Evolutionary conservation across 2,329 filamentous ascomycete species (phyloP).

Genomic region (Akanthomyces lecanii): DNA sequence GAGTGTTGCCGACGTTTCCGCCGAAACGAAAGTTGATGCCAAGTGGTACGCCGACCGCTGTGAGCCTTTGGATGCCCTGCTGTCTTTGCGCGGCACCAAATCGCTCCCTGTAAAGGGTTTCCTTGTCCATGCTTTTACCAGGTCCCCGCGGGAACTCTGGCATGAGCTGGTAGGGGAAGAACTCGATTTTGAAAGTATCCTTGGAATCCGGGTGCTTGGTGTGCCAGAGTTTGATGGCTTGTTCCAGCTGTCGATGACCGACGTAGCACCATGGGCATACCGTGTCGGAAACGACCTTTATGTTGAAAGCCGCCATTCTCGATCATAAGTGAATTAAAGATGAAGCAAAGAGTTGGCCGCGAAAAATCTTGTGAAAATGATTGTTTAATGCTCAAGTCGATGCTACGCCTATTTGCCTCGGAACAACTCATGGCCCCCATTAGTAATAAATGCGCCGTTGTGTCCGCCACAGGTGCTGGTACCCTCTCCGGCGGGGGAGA

Average conservation of each 20-base stretch:
- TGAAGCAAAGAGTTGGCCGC: not conserved
- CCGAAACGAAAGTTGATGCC: constrained; percentile 48
- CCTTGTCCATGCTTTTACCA: constrained; percentile 33
- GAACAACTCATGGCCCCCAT: not conserved
- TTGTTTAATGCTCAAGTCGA: not conserved
- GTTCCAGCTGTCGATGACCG: constrained; percentile 42
- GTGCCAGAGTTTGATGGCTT: constrained; percentile 41
- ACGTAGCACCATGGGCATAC: constrained; percentile 51
- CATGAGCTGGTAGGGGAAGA: constrained; percentile 43
- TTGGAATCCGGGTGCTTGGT: constrained; percentile 36
- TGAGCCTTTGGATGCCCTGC: constrained; percentile 29
- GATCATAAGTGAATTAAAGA: not conserved
- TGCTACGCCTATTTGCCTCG: not conserved
- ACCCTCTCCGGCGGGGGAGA: not conserved
- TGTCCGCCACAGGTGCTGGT: not conserved
- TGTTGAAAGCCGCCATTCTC: constrained; percentile 54
- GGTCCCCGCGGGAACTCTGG: constrained; percentile 32
- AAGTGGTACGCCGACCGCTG: constrained; percentile 28
- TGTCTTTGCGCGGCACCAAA: constrained; percentile 63
- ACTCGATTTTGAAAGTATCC: constrained; percentile 56
- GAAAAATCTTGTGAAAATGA: not conserved
- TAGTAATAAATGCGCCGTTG: not conserved
- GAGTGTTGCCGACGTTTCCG: constrained; percentile 16
- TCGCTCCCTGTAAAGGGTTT: constrained; percentile 32
- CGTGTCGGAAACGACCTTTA: constrained; percentile 47